Base-by-base conservation (phyloP, 768 basidiomycete species). In the Trametes cingulata region DNA sequence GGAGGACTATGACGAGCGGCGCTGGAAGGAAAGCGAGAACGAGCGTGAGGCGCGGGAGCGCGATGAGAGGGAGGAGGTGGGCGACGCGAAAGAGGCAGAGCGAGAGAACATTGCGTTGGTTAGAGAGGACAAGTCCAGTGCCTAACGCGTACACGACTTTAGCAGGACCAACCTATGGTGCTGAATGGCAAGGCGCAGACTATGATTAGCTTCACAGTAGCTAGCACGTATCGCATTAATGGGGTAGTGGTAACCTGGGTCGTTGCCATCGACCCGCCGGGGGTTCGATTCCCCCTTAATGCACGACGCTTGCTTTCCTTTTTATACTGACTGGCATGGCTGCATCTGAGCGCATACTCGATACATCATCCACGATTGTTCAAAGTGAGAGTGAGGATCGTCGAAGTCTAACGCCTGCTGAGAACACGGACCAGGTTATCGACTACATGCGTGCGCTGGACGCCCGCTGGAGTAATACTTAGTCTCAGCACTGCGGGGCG, bases 1-100 rank as follows among this genome's bases (percentile, higher is more conserved):
- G 25, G 77, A 82, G 64, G 86, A 88, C 70, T 87, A 88, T 58
- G 84, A 85, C 62, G 70, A 77, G 52, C 70, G 64, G 54, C 33
- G 71, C 67, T 63, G 62, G 37, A 71, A 76, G 19, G 71, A 72
- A 33, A 42, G 63, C 51, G 49, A 64, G 36, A 67, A 69, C 24
- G 63, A 67, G 51, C 54, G 61, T n/a, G 69, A 68, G 40, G 52
- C 45, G 19, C 45, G 58, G 14, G 64, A 66, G 33, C 36, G 46
- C 8, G 42, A 35, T 1, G 22, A 50, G 48, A 42, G 33, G 7
- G 36, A 58, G 19, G 58, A 63, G 43, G 25, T n/a, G 2, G 61
- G 52, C 22, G 59, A 52, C 10, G 59, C 45, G 17, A 24, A 48
- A 35, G 48, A 57, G 17, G 50, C 61, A 0, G 55, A 52, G 43